These are phyloP conservation scores for Rhododendron molle DNA, from an alignment of 148 eudicot species.

Conservation along the genomic window DNA sequence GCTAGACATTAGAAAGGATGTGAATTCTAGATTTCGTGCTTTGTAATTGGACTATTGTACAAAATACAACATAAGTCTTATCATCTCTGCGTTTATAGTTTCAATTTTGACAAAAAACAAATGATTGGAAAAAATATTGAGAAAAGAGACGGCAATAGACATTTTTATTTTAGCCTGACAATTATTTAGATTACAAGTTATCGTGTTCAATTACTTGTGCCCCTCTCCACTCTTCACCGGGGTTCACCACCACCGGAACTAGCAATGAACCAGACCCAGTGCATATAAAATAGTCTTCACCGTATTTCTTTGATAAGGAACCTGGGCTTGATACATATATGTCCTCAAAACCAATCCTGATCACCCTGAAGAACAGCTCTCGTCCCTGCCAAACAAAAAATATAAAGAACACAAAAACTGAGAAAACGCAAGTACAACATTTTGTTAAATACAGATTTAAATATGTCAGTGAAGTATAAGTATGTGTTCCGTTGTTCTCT, in stretches of 20 bases:
- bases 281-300: constrained; percentile 73
- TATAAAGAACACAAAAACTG: neutral
- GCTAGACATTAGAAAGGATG: neutral
- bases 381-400: constrained; percentile 45
- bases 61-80: neutral
- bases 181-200: constrained; percentile 37
- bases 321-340: constrained; percentile 81
- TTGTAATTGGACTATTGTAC: neutral
- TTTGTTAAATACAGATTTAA: neutral
- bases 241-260: constrained; percentile 62
- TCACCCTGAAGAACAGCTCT: constrained; percentile 66
- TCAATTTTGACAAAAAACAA: neutral
- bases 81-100: neutral
- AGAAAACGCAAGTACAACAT: neutral
- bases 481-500: neutral
- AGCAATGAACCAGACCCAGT: constrained; percentile 84
- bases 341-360: constrained; percentile 73
- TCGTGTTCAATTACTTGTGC: constrained; percentile 90
- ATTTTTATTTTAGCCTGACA: neutral
- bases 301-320: constrained; percentile 56
- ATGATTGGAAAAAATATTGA: neutral
- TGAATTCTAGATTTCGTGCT: neutral
- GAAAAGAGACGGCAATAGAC: neutral
- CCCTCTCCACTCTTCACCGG: constrained; percentile 88
- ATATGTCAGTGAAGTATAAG: neutral